Conservation (phyloP, 108 stramenopile species). For the Schizochytrium sp. region DNA sequence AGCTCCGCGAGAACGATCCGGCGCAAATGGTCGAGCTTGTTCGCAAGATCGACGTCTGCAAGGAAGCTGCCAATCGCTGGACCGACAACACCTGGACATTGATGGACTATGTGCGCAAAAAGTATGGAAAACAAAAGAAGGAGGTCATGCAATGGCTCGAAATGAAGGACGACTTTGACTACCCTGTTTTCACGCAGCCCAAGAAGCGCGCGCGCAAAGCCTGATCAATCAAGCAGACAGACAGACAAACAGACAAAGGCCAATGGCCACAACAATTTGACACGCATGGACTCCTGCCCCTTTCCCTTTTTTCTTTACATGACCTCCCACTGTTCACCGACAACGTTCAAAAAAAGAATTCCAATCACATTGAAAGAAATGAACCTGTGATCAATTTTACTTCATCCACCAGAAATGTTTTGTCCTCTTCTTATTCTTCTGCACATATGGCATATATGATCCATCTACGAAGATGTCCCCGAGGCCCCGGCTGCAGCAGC, state of each 20-base stretch:
- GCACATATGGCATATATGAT: too few relatives aligned
- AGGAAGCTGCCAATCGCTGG: slow-evolving; percentile 74
- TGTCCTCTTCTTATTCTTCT: too few relatives aligned
- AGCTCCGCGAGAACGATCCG: slow-evolving; percentile 77
- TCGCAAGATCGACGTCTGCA: slow-evolving; percentile 54
- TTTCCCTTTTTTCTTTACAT: too few relatives aligned
- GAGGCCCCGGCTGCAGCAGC: background rate
- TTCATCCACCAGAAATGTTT: too few relatives aligned
- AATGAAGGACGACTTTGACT: slow-evolving; percentile 37
- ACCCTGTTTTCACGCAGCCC: background rate
- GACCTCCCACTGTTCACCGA: too few relatives aligned
- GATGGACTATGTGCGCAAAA: slow-evolving; percentile 71
- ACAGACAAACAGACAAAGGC: too few relatives aligned
- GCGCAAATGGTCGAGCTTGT: slow-evolving; percentile 67
- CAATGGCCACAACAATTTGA: too few relatives aligned
- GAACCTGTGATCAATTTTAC: too few relatives aligned
- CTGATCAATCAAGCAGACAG: background rate
- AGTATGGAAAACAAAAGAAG: slow-evolving; percentile 74
- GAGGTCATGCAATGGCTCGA: slow-evolving; percentile 58
- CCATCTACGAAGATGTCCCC: background rate
- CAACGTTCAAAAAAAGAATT: too few relatives aligned
- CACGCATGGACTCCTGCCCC: too few relatives aligned
- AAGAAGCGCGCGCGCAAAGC: background rate
- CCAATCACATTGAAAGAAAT: too few relatives aligned
- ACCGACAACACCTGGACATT: slow-evolving; percentile 82